Percentiles rank a stretch among this genome's conserved stretches.
Conservation (phyloP, 257 asterid genomes). For the Lycium barbarum region DNA sequence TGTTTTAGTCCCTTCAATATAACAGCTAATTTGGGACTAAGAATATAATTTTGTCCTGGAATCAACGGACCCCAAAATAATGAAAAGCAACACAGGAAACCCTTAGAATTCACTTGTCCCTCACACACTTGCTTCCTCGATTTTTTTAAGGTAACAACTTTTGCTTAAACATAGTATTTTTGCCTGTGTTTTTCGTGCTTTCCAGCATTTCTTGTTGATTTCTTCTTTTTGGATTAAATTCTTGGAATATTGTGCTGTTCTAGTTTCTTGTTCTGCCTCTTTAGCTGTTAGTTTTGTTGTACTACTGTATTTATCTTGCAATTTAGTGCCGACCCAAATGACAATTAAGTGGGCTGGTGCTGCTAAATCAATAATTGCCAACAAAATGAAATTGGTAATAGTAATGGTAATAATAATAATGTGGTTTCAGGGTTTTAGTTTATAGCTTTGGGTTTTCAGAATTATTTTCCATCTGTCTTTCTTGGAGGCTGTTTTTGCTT, state of each 20-base stretch:
- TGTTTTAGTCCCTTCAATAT: no score
- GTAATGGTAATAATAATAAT: not conserved
- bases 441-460: not conserved
- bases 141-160: not conserved
- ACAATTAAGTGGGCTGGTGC: not conserved
- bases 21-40: no score
- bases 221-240: not conserved
- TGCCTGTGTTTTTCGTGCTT: not conserved
- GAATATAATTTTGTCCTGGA: not conserved
- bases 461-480: not conserved
- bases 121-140: not conserved
- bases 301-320: not conserved
- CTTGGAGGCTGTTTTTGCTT: not conserved
- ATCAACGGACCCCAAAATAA: not conserved
- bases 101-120: constrained; percentile 3
- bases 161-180: not conserved
- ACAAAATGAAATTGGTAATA: not conserved
- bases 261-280: not conserved
- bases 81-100: not conserved
- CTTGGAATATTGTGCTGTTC: not conserved
- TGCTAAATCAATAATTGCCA: not conserved
- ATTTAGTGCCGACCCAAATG: not conserved
- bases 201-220: not conserved
- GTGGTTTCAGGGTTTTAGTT: not conserved
- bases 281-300: constrained; percentile 9